Evolutionary conservation across 768 basidiomycete species (phyloP).

Genomic region (Strobilomyces dryophilus): DNA sequence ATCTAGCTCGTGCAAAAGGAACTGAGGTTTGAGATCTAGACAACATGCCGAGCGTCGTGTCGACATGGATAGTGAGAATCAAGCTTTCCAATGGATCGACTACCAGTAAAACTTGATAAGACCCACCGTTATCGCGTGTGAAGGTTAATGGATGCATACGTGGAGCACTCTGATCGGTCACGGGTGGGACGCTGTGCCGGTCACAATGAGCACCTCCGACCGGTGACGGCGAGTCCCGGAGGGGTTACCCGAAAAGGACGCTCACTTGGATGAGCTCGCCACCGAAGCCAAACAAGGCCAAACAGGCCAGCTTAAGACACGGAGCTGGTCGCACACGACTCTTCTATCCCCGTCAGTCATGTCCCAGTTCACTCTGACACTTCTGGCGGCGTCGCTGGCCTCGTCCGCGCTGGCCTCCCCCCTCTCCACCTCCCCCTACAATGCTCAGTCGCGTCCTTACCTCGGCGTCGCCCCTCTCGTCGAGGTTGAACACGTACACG

Average conservation of each 20-base stretch:
- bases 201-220: background rate
- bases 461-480: conserved; percentile 59
- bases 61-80: too few species aligned
- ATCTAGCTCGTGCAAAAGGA: background rate
- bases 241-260: conserved; percentile 1
- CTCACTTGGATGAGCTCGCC: conserved; percentile 10
- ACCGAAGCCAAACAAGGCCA: conserved; percentile 28
- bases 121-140: background rate
- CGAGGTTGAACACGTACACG: conserved; percentile 59
- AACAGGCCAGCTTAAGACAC: conserved; percentile 22
- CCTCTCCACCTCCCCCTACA: conserved; percentile 40
- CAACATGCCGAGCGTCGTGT: too few species aligned
- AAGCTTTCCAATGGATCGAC: too few species aligned
- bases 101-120: background rate
- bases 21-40: background rate
- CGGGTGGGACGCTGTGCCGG: background rate
- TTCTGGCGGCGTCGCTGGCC: conserved; percentile 38
- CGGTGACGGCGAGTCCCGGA: background rate
- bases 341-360: conserved; percentile 27
- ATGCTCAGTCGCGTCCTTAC: conserved; percentile 37
- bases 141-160: background rate
- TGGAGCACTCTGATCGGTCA: background rate
- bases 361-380: conserved; percentile 30
- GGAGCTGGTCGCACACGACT: background rate
- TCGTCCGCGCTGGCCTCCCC: conserved; percentile 36